A percentile compares a stretch with the other conserved stretches of the same genome.
Evolutionary conservation across 2,329 filamentous ascomycete genomes (phyloP).

Genomic region (Xylariaceae sp.): DNA sequence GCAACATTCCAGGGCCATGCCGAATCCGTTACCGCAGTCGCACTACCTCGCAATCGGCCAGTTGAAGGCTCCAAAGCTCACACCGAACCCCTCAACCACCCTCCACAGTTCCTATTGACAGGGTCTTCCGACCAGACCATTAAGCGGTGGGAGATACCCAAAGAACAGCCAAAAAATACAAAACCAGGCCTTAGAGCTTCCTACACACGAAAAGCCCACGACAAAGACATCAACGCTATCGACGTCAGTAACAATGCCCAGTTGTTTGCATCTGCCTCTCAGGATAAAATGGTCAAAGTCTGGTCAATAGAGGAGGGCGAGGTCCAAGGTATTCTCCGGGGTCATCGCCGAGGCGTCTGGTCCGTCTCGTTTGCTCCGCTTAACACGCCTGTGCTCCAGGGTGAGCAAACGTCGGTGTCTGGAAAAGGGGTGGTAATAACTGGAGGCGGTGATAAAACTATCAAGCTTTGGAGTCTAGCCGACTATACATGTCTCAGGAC

Average conservation of each 20-base stretch:
- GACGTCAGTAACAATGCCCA: conserved; percentile 68
- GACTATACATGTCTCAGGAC: conserved; percentile 92
- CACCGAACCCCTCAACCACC: conserved; percentile 67
- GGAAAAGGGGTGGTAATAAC: conserved; percentile 81
- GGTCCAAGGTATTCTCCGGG: conserved; percentile 81
- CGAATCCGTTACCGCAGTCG: conserved; percentile 86
- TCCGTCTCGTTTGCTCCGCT: conserved; percentile 83
- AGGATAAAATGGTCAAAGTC: conserved; percentile 95
- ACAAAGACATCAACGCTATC: conserved; percentile 97
- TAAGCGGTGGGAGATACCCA: conserved; percentile 84
- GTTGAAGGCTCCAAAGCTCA: conserved; percentile 63
- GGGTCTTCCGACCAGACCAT: conserved; percentile 94
- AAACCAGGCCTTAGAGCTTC: conserved; percentile 58
- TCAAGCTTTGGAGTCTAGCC: conserved; percentile 88
- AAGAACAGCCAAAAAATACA: conserved; percentile 40
- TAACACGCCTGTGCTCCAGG: conserved; percentile 66
- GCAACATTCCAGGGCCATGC: conserved; percentile 85
- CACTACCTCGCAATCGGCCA: conserved; percentile 67
- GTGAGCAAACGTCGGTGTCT: conserved; percentile 64
- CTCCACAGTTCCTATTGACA: conserved; percentile 79
- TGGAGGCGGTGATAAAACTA: conserved; percentile 90
- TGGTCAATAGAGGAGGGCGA: conserved; percentile 90
- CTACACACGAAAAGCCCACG: conserved; percentile 92
- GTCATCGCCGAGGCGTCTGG: conserved; percentile 94
- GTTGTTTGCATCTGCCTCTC: conserved; percentile 93